Evolutionary conservation across 345 rosid genomes (phyloP).

Genomic region (Diplotaxis tenuifolia): DNA sequence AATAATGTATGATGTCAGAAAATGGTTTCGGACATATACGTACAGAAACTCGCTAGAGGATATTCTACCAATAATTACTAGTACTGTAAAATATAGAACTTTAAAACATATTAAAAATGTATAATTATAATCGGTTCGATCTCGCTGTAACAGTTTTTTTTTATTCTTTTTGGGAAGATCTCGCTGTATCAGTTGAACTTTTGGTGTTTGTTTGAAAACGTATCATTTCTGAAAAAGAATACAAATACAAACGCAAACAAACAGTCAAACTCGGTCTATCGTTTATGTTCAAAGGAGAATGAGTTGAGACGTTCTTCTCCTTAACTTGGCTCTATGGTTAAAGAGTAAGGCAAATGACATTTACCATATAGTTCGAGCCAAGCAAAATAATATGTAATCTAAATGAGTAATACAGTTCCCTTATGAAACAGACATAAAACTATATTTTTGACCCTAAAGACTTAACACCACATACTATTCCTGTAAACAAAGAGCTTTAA

Average conservation of each 20-base stretch:
- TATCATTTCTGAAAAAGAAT: neutral
- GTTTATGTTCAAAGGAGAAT: neutral
- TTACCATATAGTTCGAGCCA: slow-evolving; percentile 26
- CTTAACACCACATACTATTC: slow-evolving; percentile 18
- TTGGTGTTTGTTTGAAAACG: neutral
- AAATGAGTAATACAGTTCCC: neutral
- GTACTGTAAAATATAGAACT: too few relatives aligned
- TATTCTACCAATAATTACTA: neutral
- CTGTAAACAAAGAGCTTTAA: neutral
- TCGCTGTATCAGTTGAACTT: neutral
- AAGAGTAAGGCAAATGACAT: slow-evolving; percentile 3
- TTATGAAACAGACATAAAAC: neutral
- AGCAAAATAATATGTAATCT: neutral
- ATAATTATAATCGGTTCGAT: neutral
- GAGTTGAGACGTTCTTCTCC: slow-evolving; percentile 3
- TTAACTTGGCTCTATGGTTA: slow-evolving; percentile 16
- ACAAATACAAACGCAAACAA: neutral
- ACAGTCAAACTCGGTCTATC: neutral
- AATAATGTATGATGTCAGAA: too few relatives aligned
- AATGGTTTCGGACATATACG: neutral
- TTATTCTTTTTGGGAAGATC: too few relatives aligned
- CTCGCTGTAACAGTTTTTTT: too few relatives aligned
- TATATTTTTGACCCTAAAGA: slow-evolving; percentile 16
- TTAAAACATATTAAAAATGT: too few relatives aligned
- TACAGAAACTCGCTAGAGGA: neutral